Percentiles rank a stretch among this genome's conserved stretches.
Conservation (phyloP, 345 rosid genomes). For the Theobroma cacao region DNA sequence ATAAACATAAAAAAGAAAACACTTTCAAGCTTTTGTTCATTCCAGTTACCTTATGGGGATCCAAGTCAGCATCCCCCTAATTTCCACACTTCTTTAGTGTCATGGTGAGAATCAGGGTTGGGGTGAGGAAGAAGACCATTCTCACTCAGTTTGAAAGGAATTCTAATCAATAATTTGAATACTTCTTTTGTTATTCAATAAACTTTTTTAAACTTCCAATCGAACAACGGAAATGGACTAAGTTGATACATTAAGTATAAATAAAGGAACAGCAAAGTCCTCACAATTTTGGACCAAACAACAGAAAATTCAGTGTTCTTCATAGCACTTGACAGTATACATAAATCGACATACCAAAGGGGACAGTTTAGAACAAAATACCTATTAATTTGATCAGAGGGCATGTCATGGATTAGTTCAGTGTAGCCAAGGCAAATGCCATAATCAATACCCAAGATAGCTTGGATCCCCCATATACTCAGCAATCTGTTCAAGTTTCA, state of each 20-base stretch:
- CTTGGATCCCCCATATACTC: conserved; percentile 76
- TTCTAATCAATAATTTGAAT: not conserved
- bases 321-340: no score
- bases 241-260: not conserved
- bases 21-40: not conserved
- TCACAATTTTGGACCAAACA: not conserved
- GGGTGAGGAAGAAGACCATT: not conserved
- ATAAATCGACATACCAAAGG: not conserved
- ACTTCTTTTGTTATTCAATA: not conserved
- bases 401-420: not conserved
- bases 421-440: not conserved
- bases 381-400: not conserved
- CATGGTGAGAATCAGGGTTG: not conserved
- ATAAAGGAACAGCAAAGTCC: not conserved
- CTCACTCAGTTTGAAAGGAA: not conserved
- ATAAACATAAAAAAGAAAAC: not conserved
- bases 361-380: not conserved
- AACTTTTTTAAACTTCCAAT: not conserved
- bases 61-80: not conserved
- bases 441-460: conserved; percentile 41
- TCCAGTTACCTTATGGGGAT: no score
- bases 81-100: not conserved
- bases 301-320: not conserved
- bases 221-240: not conserved
- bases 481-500: conserved; percentile 80